Conservation (phyloP, 1,139 yeast species). For the Hemisphaericaspora xylofermentans region DNA sequence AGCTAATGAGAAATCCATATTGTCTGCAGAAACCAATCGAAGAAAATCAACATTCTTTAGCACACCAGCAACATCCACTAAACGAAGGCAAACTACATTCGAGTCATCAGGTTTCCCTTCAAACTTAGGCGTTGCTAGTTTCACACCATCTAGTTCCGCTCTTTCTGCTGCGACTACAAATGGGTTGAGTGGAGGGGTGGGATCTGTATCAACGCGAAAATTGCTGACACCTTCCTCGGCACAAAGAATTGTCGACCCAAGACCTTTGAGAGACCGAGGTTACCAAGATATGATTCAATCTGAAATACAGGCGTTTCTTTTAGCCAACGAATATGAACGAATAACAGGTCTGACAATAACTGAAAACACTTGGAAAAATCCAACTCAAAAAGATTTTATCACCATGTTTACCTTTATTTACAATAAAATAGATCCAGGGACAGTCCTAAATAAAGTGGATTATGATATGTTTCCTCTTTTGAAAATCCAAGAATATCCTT, state of each 20-base stretch:
- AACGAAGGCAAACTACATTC: conserved; percentile 32
- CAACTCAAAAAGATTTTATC: conserved; percentile 87
- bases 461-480: conserved; percentile 71
- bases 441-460: conserved; percentile 67
- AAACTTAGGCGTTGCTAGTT: conserved; percentile 16
- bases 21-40: no score
- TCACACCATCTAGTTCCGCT: conserved; percentile 18
- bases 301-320: conserved; percentile 65
- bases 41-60: conserved; percentile 22
- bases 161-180: conserved; percentile 10
- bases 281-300: conserved; percentile 66
- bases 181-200: neutral
- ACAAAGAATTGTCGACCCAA: conserved; percentile 47
- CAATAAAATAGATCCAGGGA: conserved; percentile 75
- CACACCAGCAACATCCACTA: conserved; percentile 40
- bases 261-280: conserved; percentile 74
- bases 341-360: conserved; percentile 73
- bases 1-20: no score
- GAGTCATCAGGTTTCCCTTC: conserved; percentile 13
- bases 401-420: conserved; percentile 79
- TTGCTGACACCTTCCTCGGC: conserved; percentile 7
- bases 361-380: conserved; percentile 63
- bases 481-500: conserved; percentile 72
- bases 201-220: neutral
- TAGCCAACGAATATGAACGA: conserved; percentile 63